These are phyloP conservation scores for Chrysoporthe austroafricana DNA, from an alignment of 2,329 filamentous ascomycete species.

Conservation along the genomic window DNA sequence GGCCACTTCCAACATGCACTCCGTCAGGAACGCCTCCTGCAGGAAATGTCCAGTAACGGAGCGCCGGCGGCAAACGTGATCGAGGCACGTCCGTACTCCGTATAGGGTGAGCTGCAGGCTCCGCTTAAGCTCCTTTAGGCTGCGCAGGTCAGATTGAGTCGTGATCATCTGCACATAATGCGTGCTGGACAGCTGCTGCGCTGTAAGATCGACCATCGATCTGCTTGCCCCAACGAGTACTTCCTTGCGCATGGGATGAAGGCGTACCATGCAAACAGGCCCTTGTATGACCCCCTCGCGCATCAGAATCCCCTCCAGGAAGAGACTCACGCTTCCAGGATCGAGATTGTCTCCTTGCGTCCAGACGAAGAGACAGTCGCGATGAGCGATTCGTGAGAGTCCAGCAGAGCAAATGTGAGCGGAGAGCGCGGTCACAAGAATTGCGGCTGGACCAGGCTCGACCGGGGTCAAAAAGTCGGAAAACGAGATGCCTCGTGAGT, in stretches of 20 bases:
- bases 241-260: background rate
- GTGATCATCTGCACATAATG: background rate
- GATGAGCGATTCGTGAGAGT: background rate
- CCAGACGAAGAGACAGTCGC: background rate
- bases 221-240: background rate
- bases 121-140: background rate
- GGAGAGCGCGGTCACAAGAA: conserved; percentile 12
- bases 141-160: background rate
- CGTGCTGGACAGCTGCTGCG: conserved; percentile 1
- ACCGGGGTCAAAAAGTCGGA: conserved; percentile 1
- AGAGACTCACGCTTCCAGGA: background rate
- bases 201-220: conserved; percentile 8
- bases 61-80: background rate
- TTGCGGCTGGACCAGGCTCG: conserved; percentile 8
- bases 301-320: background rate
- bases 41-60: conserved; percentile 2
- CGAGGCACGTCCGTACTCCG: background rate
- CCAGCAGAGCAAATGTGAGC: background rate
- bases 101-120: background rate
- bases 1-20: conserved; percentile 11
- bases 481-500: conserved; percentile 17
- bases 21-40: conserved; percentile 17
- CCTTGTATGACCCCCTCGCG: background rate
- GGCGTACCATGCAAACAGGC: background rate
- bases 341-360: background rate